Evolutionary conservation across 441 rosid species (phyloP).

Genomic region (Populus tomentosa): DNA sequence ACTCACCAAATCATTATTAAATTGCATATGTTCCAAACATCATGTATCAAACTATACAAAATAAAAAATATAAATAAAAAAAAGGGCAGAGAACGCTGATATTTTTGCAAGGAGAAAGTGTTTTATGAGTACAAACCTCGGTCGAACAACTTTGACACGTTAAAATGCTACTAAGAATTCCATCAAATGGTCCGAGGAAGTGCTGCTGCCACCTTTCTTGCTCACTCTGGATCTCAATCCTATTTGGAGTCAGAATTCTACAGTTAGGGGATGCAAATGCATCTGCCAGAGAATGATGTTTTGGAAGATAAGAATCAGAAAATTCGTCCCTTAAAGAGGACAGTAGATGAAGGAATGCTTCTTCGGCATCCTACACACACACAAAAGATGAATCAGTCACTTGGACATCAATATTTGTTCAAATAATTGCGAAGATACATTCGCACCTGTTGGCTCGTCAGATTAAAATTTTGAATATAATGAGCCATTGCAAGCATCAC

Average conservation of each 20-base stretch:
- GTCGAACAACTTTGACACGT: constrained; percentile 72
- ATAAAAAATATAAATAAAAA: background rate
- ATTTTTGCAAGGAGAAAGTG: constrained; percentile 11
- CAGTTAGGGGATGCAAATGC: constrained; percentile 36
- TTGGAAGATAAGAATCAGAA: constrained; percentile 50
- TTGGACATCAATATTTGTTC: background rate
- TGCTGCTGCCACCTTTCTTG: constrained; percentile 74
- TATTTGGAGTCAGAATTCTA: constrained; percentile 47
- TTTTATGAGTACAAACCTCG: constrained; percentile 47
- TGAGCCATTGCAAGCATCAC: constrained; percentile 73
- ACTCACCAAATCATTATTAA: background rate
- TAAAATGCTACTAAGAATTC: constrained; percentile 65
- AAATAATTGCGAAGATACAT: constrained; percentile 9
- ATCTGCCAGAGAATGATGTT: constrained; percentile 42
- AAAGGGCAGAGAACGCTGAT: background rate
- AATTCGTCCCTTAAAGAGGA: constrained; percentile 74
- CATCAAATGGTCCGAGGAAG: constrained; percentile 82
- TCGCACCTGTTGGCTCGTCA: constrained; percentile 76
- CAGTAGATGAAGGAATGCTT: constrained; percentile 82
- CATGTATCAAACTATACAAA: background rate
- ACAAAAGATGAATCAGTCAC: constrained; percentile 24
- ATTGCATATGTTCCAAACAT: background rate
- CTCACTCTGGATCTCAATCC: constrained; percentile 35
- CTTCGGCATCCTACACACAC: constrained; percentile 72
- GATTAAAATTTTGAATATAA: constrained; percentile 57